phyloP scores from a whole-genome alignment of 805 yeast genomes.

The Candida arabinofermentans region DNA sequence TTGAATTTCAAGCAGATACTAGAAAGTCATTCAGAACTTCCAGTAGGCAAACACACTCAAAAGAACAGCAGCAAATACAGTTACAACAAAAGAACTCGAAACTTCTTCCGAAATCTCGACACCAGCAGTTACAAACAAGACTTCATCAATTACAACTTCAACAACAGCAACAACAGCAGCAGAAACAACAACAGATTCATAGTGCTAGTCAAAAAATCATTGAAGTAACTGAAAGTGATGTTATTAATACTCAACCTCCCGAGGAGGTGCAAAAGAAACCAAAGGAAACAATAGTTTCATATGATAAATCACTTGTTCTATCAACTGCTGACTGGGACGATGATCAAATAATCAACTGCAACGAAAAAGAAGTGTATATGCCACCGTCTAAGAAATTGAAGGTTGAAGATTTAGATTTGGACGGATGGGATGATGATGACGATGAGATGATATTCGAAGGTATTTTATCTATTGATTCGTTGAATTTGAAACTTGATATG shows the following conservation, averaged over 20 bases:
- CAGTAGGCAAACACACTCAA: conserved; percentile 10
- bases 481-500: conserved; percentile 61
- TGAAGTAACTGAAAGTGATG: conserved; percentile 27
- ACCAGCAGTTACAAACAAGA: conserved; percentile 3
- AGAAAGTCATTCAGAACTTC: conserved; percentile 44
- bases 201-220: conserved; percentile 18
- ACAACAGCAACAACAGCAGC: conserved; percentile 6
- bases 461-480: conserved; percentile 31
- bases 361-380: conserved; percentile 18
- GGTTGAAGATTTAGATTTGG: conserved; percentile 34
- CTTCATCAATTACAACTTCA: conserved; percentile 1
- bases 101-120: background rate
- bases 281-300: conserved; percentile 33
- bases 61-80: conserved; percentile 10
- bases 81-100: conserved; percentile 1
- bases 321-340: conserved; percentile 82
- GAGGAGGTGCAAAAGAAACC: conserved; percentile 11
- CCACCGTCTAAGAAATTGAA: conserved; percentile 25
- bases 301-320: conserved; percentile 52
- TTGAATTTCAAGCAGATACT: conserved; percentile 65
- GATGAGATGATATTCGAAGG: conserved; percentile 80
- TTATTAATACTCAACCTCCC: conserved; percentile 18
- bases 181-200: conserved; percentile 6
- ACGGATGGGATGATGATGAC: conserved; percentile 47
- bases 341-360: conserved; percentile 53